phyloP scores from a whole-genome alignment of 1,139 yeast species.

The Keqinozyma sinolaborantium region DNA sequence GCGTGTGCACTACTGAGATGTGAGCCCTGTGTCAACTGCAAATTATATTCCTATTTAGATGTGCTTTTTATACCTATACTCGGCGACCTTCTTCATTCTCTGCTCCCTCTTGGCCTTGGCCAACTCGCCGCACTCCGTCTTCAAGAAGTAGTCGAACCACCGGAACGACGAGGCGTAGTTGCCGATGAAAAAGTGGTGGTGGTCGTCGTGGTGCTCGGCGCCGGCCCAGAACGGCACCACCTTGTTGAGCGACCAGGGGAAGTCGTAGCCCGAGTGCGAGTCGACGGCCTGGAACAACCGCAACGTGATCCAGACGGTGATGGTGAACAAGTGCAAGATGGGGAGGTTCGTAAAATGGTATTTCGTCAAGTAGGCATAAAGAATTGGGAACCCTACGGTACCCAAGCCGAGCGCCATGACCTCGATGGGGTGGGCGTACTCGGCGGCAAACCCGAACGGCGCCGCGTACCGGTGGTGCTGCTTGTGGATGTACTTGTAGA shows the following conservation, averaged over 20 bases:
- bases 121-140: conserved; percentile 78
- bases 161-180: conserved; percentile 92
- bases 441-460: conserved; percentile 94
- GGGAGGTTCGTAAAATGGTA: conserved; percentile 48
- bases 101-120: conserved; percentile 62
- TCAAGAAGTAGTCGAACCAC: conserved; percentile 85
- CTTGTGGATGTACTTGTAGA: conserved; percentile 89
- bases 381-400: conserved; percentile 88
- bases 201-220: conserved; percentile 96
- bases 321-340: conserved; percentile 78
- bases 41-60: too few species aligned
- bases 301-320: conserved; percentile 81
- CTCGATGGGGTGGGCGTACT: conserved; percentile 94
- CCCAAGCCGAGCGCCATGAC: conserved; percentile 89
- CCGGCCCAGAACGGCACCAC: conserved; percentile 97
- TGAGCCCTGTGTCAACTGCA: too few species aligned
- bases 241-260: conserved; percentile 93
- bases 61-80: conserved; percentile 15
- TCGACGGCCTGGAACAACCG: conserved; percentile 93
- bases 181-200: conserved; percentile 90
- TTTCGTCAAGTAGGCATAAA: conserved; percentile 41
- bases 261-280: conserved; percentile 95
- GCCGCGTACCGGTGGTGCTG: conserved; percentile 97
- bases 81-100: conserved; percentile 51
- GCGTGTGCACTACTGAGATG: too few species aligned